phyloP scores from a whole-genome alignment of 129 eudicot species.

The Helianthus tuberosus region DNA sequence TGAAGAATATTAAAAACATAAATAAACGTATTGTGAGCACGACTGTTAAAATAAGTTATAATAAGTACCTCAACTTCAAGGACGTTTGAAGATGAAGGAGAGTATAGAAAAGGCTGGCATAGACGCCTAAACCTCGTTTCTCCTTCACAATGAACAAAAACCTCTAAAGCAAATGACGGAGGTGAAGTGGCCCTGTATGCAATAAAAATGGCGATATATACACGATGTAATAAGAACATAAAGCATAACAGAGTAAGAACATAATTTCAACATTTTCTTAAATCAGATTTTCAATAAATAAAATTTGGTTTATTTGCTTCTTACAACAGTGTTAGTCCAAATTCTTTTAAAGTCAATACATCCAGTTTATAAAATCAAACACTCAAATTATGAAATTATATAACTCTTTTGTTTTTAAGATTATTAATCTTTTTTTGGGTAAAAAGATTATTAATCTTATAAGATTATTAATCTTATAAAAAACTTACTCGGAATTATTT shows the following conservation, averaged over 20 bases:
- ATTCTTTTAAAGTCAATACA: neutral
- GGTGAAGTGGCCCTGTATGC: slow-evolving; percentile 88
- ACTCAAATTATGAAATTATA: neutral
- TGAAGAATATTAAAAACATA: neutral
- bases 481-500: neutral
- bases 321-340: neutral
- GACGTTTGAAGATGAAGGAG: slow-evolving; percentile 95
- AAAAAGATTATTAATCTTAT: too few relatives aligned
- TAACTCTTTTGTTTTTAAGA: neutral
- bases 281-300: neutral
- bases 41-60: neutral
- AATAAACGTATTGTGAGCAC: neutral
- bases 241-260: slow-evolving; percentile 8
- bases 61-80: slow-evolving; percentile 92
- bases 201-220: neutral
- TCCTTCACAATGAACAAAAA: slow-evolving; percentile 94
- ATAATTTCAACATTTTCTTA: neutral
- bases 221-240: slow-evolving; percentile 4
- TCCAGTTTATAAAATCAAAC: neutral
- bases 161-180: slow-evolving; percentile 98
- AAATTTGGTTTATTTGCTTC: neutral
- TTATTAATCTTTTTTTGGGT: neutral
- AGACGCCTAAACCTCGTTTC: slow-evolving; percentile 93
- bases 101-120: slow-evolving; percentile 89
- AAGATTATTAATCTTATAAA: neutral